These are phyloP conservation scores for Macrotyloma uniflorum DNA, from an alignment of 306 rosid genomes.

Conservation along the genomic window DNA sequence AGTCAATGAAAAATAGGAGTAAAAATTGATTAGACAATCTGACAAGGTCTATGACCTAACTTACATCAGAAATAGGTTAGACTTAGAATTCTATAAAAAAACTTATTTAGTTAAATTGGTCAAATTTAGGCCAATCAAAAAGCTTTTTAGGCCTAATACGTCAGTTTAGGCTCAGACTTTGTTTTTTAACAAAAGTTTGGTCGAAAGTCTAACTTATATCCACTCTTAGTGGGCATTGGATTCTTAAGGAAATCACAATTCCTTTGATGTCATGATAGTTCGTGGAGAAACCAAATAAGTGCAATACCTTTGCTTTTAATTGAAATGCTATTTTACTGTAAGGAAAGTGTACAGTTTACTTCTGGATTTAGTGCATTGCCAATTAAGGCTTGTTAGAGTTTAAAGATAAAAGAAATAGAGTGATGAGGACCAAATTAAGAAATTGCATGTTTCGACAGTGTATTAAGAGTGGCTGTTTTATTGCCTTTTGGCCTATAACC, in stretches of 20 bases:
- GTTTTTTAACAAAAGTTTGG: too few species aligned
- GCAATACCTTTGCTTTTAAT: background rate
- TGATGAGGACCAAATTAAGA: background rate
- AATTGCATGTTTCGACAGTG: background rate
- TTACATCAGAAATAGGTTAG: too few species aligned
- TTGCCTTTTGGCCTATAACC: background rate
- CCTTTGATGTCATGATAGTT: constrained; percentile 9
- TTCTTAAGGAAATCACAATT: background rate
- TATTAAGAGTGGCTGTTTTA: background rate
- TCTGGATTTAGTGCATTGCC: background rate
- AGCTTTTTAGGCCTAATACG: background rate
- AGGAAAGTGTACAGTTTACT: background rate
- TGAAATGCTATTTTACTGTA: constrained; percentile 17
- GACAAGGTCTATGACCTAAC: too few species aligned
- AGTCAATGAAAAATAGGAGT: background rate
- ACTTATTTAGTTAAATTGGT: too few species aligned
- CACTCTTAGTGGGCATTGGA: background rate
- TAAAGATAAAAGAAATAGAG: background rate
- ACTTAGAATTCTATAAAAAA: too few species aligned
- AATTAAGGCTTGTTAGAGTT: background rate
- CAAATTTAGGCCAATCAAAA: too few species aligned
- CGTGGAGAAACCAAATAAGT: background rate
- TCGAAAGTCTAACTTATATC: too few species aligned
- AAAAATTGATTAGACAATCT: too few species aligned
- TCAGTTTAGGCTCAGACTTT: too few species aligned